phyloP scores from a whole-genome alignment of 1,139 yeast genomes.

The Trichomonascaceae sp. region DNA sequence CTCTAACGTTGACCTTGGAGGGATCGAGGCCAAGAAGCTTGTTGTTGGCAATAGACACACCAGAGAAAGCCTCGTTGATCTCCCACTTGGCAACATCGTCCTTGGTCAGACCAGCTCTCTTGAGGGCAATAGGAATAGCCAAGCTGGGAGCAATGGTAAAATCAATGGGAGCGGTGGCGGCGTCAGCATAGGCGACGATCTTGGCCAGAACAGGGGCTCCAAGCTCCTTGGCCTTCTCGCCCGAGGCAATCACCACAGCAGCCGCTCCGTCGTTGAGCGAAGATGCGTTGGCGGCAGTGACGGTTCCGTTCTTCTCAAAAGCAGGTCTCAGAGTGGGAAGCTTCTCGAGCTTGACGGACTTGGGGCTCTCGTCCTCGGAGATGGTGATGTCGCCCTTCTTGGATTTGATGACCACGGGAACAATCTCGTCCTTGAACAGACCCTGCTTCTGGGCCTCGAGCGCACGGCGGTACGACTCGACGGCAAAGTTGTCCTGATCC shows the following conservation, averaged over 20 bases:
- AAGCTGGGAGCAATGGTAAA: conserved; percentile 88
- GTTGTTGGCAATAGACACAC: conserved; percentile 79
- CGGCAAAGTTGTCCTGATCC: conserved; percentile 43
- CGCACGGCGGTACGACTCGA: conserved; percentile 40
- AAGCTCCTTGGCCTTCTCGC: conserved; percentile 52
- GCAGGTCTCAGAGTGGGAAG: conserved; percentile 70
- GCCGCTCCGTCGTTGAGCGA: conserved; percentile 93
- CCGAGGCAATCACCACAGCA: conserved; percentile 73
- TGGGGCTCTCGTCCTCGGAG: conserved; percentile 53
- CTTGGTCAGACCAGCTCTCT: conserved; percentile 38
- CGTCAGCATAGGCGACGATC: conserved; percentile 86
- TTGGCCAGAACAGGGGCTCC: conserved; percentile 56
- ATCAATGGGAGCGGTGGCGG: conserved; percentile 82
- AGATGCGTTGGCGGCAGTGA: conserved; percentile 90
- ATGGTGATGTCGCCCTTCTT: conserved; percentile 38
- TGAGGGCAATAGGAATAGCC: conserved; percentile 78
- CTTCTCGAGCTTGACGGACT: conserved; percentile 54
- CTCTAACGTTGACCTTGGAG: conserved; percentile 71
- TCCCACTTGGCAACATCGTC: conserved; percentile 54
- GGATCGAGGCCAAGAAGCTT: conserved; percentile 50
- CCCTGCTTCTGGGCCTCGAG: conserved; percentile 34
- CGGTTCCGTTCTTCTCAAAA: conserved; percentile 83
- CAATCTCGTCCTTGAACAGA: conserved; percentile 37
- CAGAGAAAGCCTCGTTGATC: conserved; percentile 89
- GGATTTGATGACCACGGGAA: conserved; percentile 42